Percentiles rank a stretch among this genome's conserved stretches.
phyloP scores from a whole-genome alignment of 1,139 yeast genomes.

The Blastobotrys aristatus region DNA sequence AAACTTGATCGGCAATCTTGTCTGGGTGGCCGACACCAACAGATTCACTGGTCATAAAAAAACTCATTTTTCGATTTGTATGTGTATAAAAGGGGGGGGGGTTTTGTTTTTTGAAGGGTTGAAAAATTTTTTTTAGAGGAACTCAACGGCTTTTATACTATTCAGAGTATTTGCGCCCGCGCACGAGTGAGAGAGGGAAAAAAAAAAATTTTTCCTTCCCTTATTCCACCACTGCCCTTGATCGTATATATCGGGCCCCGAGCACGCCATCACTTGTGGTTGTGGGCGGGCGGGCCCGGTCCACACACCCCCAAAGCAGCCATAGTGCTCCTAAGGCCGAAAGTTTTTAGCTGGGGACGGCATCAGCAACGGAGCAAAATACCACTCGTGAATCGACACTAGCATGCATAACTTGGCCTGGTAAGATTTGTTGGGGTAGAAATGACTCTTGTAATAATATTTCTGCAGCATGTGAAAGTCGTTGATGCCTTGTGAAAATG shows the following conservation, averaged over 20 bases:
- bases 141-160: neutral
- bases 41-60: slow-evolving; percentile 88
- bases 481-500: neutral
- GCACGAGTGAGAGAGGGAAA: neutral
- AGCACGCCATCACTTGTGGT: neutral
- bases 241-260: neutral
- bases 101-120: neutral
- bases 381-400: neutral
- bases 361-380: neutral
- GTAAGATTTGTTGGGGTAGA: neutral
- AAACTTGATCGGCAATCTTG: slow-evolving; percentile 98
- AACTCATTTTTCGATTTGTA: slow-evolving; percentile 41
- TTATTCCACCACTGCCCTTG: neutral
- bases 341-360: neutral
- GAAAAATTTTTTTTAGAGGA: slow-evolving; percentile 1
- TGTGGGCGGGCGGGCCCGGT: too few relatives aligned
- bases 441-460: neutral
- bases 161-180: neutral
- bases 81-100: slow-evolving; percentile 21
- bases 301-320: neutral
- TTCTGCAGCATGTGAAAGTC: neutral
- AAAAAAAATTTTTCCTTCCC: neutral
- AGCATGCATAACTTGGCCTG: neutral
- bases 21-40: slow-evolving; percentile 99
- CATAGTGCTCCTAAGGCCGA: neutral